These are phyloP conservation scores for Begonia masoniana DNA, from an alignment of 306 rosid species.

Conservation along the genomic window DNA sequence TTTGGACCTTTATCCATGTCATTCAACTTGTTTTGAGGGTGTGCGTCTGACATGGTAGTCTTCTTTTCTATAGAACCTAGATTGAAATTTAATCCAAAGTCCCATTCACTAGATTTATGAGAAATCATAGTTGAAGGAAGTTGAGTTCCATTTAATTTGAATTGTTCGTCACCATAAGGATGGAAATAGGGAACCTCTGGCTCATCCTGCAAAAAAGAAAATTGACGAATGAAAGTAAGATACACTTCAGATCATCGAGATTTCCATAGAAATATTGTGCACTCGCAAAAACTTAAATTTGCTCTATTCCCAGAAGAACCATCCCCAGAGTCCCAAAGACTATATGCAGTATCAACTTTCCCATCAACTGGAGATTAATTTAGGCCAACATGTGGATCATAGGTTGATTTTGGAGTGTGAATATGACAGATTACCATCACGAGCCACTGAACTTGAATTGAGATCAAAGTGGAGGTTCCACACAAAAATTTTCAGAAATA, in stretches of 20 bases:
- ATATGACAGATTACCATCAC: conserved; percentile 13
- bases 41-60: not conserved
- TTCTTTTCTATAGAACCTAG: conserved; percentile 6
- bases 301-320: conserved; percentile 28
- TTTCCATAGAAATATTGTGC: not conserved
- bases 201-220: conserved; percentile 15
- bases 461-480: conserved; percentile 45
- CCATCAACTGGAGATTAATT: conserved; percentile 10
- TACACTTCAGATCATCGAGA: no score
- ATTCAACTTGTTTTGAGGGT: conserved; percentile 11
- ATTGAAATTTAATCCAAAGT: conserved; percentile 7
- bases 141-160: not conserved
- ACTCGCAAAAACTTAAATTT: conserved; percentile 18
- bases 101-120: conserved; percentile 11
- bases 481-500: conserved; percentile 22
- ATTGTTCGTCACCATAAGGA: conserved; percentile 6
- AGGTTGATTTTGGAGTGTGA: conserved; percentile 15
- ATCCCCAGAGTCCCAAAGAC: conserved; percentile 36
- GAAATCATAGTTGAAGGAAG: conserved; percentile 7
- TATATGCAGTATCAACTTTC: conserved; percentile 10
- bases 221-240: no score
- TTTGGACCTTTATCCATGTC: conserved; percentile 14
- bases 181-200: conserved; percentile 6
- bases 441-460: conserved; percentile 20
- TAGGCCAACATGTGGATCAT: conserved; percentile 15